phyloP scores from a whole-genome alignment of 352 stramenopile genomes.

The Globisporangium nunn region DNA sequence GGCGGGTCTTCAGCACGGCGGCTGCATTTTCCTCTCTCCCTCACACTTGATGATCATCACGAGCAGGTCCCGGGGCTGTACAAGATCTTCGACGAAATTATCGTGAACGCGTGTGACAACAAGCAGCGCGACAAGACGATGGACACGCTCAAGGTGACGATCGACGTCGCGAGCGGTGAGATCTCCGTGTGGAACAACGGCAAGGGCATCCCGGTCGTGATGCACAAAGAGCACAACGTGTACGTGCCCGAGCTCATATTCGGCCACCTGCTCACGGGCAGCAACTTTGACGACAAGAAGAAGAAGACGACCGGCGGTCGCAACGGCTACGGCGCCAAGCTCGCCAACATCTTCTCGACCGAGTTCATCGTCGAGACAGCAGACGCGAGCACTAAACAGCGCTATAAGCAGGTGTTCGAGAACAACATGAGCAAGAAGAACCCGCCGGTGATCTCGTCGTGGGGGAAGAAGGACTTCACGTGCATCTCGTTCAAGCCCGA shows the following conservation, averaged over 20 bases:
- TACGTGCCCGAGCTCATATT: constrained; percentile 98
- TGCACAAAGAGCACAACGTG: constrained; percentile 96
- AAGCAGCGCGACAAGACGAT: constrained; percentile 98
- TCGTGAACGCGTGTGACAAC: constrained; percentile 99
- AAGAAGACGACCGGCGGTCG: constrained; percentile 93
- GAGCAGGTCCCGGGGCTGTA: constrained; percentile 90
- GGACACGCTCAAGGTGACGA: constrained; percentile 92
- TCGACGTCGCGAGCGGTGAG: constrained; percentile 86
- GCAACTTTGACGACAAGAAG: constrained; percentile 98
- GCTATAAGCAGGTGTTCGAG: constrained; percentile 90
- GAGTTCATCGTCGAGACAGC: constrained; percentile 98
- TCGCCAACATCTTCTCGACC: constrained; percentile 99
- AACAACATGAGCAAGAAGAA: constrained; percentile 93
- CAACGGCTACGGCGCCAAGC: constrained; percentile 98
- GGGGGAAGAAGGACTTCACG: constrained; percentile 88
- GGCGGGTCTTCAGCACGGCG: too few species aligned
- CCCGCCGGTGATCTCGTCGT: constrained; percentile 81
- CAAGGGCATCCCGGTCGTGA: constrained; percentile 94
- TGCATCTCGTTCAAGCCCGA: constrained; percentile 97
- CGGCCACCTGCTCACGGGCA: constrained; percentile 95
- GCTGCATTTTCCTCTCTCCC: too few species aligned
- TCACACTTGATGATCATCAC: background rate
- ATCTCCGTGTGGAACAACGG: constrained; percentile 98
- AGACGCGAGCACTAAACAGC: constrained; percentile 88
- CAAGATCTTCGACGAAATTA: constrained; percentile 99